Percentiles rank a stretch among this genome's conserved stretches.
Conservation (phyloP, 805 yeast genomes). For the Saccharomycopsis sp. region DNA sequence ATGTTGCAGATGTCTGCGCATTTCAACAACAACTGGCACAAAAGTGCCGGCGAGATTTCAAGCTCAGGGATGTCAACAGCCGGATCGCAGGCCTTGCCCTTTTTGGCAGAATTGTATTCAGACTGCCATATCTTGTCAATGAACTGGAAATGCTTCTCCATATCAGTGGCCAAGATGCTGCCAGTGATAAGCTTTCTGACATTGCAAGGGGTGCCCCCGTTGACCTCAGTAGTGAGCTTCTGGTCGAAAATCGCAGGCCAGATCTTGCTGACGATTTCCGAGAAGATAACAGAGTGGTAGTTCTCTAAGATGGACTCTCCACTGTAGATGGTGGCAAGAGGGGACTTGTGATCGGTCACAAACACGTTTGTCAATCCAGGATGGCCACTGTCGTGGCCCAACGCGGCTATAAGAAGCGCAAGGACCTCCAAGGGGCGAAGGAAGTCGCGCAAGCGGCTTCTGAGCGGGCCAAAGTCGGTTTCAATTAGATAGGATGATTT, state of each 20-base stretch:
- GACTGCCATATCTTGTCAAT: slow-evolving; percentile 44
- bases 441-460: neutral
- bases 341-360: slow-evolving; percentile 50
- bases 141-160: slow-evolving; percentile 81
- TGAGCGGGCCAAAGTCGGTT: slow-evolving; percentile 8
- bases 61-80: slow-evolving; percentile 23
- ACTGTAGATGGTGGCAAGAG: slow-evolving; percentile 55
- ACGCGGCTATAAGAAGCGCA: slow-evolving; percentile 67
- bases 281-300: slow-evolving; percentile 68
- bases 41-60: slow-evolving; percentile 31
- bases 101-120: slow-evolving; percentile 21
- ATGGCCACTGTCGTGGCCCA: slow-evolving; percentile 95
- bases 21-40: slow-evolving; percentile 70
- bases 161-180: slow-evolving; percentile 77
- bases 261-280: slow-evolving; percentile 41
- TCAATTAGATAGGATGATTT: neutral
- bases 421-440: slow-evolving; percentile 41
- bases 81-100: slow-evolving; percentile 11
- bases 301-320: slow-evolving; percentile 72
- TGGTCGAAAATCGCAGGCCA: slow-evolving; percentile 38
- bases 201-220: slow-evolving; percentile 20
- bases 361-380: slow-evolving; percentile 90
- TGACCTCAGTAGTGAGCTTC: slow-evolving; percentile 4
- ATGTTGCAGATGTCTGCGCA: slow-evolving; percentile 96
- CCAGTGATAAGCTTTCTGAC: slow-evolving; percentile 29